Conservation (phyloP, 108 stramenopile genomes). For the Bacterosira constricta region DNA sequence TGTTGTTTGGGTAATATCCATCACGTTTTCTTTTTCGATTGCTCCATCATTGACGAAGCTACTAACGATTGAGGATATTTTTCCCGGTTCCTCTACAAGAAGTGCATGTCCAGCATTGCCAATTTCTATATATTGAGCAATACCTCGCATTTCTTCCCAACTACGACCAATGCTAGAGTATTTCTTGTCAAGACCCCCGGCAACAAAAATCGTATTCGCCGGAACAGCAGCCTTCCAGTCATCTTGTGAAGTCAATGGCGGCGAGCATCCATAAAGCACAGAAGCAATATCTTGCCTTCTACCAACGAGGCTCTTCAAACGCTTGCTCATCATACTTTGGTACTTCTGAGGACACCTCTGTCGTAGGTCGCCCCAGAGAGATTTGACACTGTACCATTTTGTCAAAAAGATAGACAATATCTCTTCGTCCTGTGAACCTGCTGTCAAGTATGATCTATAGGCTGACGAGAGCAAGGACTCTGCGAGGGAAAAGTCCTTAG, state of each 20-base stretch:
- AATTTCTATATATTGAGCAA: conserved; percentile 46
- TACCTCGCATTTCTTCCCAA: conserved; percentile 36
- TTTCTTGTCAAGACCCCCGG: conserved; percentile 74
- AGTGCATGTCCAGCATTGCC: conserved; percentile 74
- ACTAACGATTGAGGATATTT: conserved; percentile 50
- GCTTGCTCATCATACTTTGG: conserved; percentile 41
- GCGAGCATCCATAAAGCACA: conserved; percentile 65
- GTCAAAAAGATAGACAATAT: conserved; percentile 51
- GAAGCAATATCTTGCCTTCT: conserved; percentile 65
- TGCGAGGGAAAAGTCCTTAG: conserved; percentile 43
- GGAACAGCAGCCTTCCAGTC: conserved; percentile 58
- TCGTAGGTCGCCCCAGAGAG: conserved; percentile 68
- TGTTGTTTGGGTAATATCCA: not conserved
- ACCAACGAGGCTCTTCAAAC: conserved; percentile 28
- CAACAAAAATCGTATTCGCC: conserved; percentile 59
- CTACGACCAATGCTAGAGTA: conserved; percentile 60
- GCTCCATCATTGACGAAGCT: conserved; percentile 33
- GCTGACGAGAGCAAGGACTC: conserved; percentile 24
- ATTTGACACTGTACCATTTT: conserved; percentile 60
- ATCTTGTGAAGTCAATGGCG: conserved; percentile 43
- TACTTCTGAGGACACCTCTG: conserved; percentile 23
- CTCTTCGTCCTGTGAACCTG: conserved; percentile 9
- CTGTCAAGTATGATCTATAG: conserved; percentile 33
- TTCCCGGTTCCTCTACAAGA: conserved; percentile 59
- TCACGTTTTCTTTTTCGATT: not conserved